A percentile compares a stretch with the other conserved stretches of the same genome.
phyloP scores from a whole-genome alignment of 202 grass and related monocot genomes.

The Hordeum pubiflorum region DNA sequence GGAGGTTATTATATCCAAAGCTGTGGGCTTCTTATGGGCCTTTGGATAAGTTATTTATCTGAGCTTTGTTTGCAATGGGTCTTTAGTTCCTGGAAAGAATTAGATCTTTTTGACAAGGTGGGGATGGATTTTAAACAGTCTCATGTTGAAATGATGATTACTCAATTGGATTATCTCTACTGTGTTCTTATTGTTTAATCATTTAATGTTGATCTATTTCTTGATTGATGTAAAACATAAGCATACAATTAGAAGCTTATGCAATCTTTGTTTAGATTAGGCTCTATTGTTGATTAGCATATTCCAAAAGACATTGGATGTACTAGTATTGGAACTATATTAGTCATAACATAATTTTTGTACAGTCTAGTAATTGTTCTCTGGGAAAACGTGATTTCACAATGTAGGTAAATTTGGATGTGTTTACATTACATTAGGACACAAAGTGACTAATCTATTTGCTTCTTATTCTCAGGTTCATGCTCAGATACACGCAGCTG shows the following conservation, averaged over 20 bases:
- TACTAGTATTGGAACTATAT: not conserved
- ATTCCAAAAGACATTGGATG: not conserved
- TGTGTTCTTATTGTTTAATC: not conserved
- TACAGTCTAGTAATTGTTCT: not conserved
- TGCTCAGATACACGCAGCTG: constrained; percentile 59
- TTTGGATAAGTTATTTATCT: not conserved
- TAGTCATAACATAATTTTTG: not conserved
- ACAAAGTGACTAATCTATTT: not conserved
- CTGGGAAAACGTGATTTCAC: not conserved
- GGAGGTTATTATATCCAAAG: not conserved
- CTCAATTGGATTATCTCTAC: not conserved
- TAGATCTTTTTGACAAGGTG: not conserved
- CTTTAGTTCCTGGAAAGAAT: not conserved
- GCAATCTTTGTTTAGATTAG: not conserved
- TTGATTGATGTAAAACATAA: constrained; percentile 13
- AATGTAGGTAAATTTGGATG: not conserved
- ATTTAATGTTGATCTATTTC: not conserved
- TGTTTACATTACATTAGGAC: not conserved
- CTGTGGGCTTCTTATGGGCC: not conserved
- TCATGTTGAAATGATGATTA: not conserved
- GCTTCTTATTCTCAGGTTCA: constrained; percentile 51
- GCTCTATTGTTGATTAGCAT: not conserved
- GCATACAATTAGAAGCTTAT: not conserved
- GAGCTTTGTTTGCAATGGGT: not conserved
- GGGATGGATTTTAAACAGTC: not conserved